A percentile compares a stretch with the other conserved stretches of the same genome.
Conservation (phyloP, 163 green algal species). For the Prototheca wickerhamii region DNA sequence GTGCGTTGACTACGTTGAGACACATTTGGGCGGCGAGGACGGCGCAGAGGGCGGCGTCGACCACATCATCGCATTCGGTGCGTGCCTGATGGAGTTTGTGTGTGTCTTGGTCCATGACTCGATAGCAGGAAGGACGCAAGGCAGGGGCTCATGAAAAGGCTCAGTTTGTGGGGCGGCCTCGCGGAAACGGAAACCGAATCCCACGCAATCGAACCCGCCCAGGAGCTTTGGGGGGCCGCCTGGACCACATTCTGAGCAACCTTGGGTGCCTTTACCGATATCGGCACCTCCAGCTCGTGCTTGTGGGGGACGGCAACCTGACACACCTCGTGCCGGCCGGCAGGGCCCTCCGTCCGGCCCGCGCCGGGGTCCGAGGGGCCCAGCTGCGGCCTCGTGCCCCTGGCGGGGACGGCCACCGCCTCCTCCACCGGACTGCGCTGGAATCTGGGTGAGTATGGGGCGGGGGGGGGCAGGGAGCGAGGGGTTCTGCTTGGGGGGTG, state of each 20-base stretch:
- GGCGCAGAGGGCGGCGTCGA: background rate
- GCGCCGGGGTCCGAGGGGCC: slow-evolving; percentile 54
- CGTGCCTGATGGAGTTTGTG: slow-evolving; percentile 3
- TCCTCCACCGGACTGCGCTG: slow-evolving; percentile 64
- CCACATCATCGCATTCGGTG: slow-evolving; percentile 29
- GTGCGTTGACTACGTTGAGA: slow-evolving; percentile 35
- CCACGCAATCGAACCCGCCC: background rate
- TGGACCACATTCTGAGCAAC: slow-evolving; percentile 87
- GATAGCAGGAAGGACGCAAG: no score
- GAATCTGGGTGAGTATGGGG: slow-evolving; percentile 45
- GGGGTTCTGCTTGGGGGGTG: background rate
- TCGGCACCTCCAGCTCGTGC: slow-evolving; percentile 55
- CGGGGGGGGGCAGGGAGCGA: background rate
- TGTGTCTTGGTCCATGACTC: background rate
- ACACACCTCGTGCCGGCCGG: slow-evolving; percentile 59
- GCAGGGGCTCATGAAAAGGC: no score
- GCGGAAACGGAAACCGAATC: no score
- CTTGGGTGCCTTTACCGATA: slow-evolving; percentile 68
- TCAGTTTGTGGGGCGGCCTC: no score
- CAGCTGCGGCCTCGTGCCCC: slow-evolving; percentile 71
- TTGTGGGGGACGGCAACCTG: slow-evolving; percentile 75
- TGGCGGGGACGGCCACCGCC: slow-evolving; percentile 41
- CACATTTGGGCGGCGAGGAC: no score
- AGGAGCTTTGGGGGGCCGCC: slow-evolving; percentile 78
- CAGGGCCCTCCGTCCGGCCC: slow-evolving; percentile 20